phyloP scores from a whole-genome alignment of 148 eudicot species.

The Chenopodium quinoa region DNA sequence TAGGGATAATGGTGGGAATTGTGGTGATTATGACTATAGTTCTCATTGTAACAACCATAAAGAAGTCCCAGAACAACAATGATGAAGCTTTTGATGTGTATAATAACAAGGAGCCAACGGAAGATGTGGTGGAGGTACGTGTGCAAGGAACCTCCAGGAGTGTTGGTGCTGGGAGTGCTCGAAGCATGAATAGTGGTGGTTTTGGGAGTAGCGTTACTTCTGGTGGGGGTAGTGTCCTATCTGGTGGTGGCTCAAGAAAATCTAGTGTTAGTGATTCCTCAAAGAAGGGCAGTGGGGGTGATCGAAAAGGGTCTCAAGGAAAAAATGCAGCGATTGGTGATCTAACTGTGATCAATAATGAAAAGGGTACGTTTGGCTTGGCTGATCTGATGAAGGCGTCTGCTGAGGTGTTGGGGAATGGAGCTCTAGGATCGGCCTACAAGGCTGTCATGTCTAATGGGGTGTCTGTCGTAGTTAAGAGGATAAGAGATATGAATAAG shows the following conservation, averaged over 20 bases:
- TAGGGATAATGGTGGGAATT: slow-evolving; percentile 32
- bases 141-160: slow-evolving; percentile 32
- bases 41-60: slow-evolving; percentile 27
- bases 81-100: slow-evolving; percentile 25
- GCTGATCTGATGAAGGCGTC: slow-evolving; percentile 80
- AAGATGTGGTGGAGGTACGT: slow-evolving; percentile 42
- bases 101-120: slow-evolving; percentile 31
- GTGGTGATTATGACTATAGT: slow-evolving; percentile 29
- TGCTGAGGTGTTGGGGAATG: slow-evolving; percentile 69
- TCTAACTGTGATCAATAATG: slow-evolving; percentile 49
- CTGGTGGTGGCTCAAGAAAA: slow-evolving; percentile 27
- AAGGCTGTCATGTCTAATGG: slow-evolving; percentile 66
- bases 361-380: slow-evolving; percentile 63
- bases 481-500: slow-evolving; percentile 60
- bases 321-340: slow-evolving; percentile 36
- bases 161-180: slow-evolving; percentile 11
- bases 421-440: slow-evolving; percentile 66
- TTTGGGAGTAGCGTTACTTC: slow-evolving; percentile 14
- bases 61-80: slow-evolving; percentile 27
- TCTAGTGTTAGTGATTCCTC: slow-evolving; percentile 24
- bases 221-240: slow-evolving; percentile 14
- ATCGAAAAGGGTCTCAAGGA: slow-evolving; percentile 31
- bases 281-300: slow-evolving; percentile 23
- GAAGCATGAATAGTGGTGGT: background rate
- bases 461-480: slow-evolving; percentile 68